phyloP scores from a whole-genome alignment of 352 stramenopile species.

The Globisporangium spiculum region DNA sequence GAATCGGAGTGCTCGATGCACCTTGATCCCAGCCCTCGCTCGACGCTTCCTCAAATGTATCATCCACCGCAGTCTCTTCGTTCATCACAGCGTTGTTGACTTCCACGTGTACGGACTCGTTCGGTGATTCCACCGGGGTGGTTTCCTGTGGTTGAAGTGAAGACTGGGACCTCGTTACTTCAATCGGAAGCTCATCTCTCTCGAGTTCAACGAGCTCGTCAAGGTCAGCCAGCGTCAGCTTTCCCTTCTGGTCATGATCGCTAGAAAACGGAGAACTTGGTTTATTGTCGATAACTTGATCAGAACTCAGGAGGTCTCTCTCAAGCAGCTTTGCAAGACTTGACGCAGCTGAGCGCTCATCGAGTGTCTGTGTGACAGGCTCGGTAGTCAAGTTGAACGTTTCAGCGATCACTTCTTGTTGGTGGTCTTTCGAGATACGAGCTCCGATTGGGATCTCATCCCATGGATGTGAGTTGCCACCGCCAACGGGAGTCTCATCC shows the following conservation, averaged over 20 bases:
- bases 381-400: neutral
- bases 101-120: neutral
- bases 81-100: neutral
- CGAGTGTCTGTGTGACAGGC: neutral
- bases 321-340: slow-evolving; percentile 2
- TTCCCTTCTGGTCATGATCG: neutral
- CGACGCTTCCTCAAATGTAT: slow-evolving; percentile 7
- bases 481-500: slow-evolving; percentile 2
- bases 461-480: slow-evolving; percentile 1
- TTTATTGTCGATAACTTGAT: neutral
- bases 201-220: neutral
- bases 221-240: slow-evolving; percentile 8
- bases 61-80: neutral
- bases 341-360: neutral
- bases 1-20: neutral
- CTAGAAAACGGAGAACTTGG: neutral
- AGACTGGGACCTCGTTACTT: neutral
- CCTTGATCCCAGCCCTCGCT: neutral
- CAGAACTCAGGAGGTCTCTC: slow-evolving; percentile 4
- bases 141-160: neutral
- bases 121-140: neutral
- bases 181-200: neutral
- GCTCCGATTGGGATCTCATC: neutral
- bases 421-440: neutral
- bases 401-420: neutral